Evolutionary conservation across 495 filamentous ascomycete species (phyloP).

Genomic region (Amniculicola lignicola): DNA sequence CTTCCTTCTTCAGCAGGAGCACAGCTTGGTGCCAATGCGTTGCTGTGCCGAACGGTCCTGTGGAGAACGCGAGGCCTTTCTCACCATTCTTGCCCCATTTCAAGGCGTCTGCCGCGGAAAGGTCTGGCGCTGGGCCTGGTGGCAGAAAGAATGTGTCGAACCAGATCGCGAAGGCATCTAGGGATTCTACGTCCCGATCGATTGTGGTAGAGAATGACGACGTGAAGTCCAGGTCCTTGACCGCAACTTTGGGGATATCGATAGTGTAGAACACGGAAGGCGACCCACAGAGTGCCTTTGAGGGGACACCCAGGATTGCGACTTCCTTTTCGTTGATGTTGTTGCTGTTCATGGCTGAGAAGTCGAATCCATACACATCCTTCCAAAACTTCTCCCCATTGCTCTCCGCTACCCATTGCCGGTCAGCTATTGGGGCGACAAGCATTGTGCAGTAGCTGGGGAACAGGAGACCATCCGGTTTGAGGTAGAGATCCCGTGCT

Average conservation of each 20-base stretch:
- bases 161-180: conserved; percentile 63
- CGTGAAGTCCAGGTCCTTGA: conserved; percentile 57
- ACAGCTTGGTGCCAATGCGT: conserved; percentile 48
- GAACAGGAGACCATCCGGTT: conserved; percentile 75
- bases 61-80: conserved; percentile 45
- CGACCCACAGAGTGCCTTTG: conserved; percentile 47
- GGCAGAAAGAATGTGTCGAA: conserved; percentile 65
- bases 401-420: conserved; percentile 58
- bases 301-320: conserved; percentile 49
- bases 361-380: conserved; percentile 41
- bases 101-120: conserved; percentile 34
- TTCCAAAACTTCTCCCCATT: conserved; percentile 35
- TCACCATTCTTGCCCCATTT: conserved; percentile 37
- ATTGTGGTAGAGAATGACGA: conserved; percentile 54
- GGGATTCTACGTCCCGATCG: conserved; percentile 52
- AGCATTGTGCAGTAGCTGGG: conserved; percentile 85
- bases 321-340: conserved; percentile 44
- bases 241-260: conserved; percentile 54
- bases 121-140: conserved; percentile 35
- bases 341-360: conserved; percentile 31
- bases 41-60: conserved; percentile 39
- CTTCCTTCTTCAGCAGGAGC: conserved; percentile 38
- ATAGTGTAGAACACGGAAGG: conserved; percentile 55
- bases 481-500: conserved; percentile 80
- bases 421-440: conserved; percentile 80